Evolutionary conservation across 2,329 filamentous ascomycete species (phyloP).

Genomic region (Grosmannia penicillata): DNA sequence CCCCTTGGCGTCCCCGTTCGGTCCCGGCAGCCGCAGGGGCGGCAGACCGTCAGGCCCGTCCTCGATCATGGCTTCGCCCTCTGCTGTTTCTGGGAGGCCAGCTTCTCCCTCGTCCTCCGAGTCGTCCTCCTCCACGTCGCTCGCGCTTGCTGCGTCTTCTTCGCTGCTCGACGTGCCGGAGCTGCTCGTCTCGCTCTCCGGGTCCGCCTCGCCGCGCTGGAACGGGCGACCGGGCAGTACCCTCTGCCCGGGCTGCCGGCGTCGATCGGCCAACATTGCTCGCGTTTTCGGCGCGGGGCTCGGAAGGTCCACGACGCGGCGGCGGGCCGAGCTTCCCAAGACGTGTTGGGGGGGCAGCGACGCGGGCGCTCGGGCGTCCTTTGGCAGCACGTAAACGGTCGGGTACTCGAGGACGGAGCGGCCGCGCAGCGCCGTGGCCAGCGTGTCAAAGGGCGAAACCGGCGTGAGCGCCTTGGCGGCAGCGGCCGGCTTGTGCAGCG

Average conservation of each 20-base stretch:
- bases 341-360: constrained; percentile 12
- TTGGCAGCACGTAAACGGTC: constrained; percentile 46
- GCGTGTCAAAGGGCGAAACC: constrained; percentile 27
- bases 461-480: constrained; percentile 31
- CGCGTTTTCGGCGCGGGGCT: neutral
- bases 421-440: constrained; percentile 38
- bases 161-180: constrained; percentile 4
- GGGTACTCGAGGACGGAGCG: constrained; percentile 56
- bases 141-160: constrained; percentile 1
- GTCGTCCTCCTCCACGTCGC: neutral
- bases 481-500: neutral
- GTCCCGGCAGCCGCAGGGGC: neutral
- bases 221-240: too few species aligned
- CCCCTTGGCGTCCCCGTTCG: neutral
- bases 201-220: neutral
- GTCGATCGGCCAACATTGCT: too few species aligned
- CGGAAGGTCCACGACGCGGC: too few species aligned
- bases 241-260: too few species aligned
- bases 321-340: constrained; percentile 7
- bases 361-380: neutral
- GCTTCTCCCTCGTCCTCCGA: neutral
- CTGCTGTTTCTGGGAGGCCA: neutral
- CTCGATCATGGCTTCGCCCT: neutral
- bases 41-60: neutral
- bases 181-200: constrained; percentile 10